Evolutionary conservation across 352 stramenopile species (phyloP).

Genomic region (Phytophthora quininea): DNA sequence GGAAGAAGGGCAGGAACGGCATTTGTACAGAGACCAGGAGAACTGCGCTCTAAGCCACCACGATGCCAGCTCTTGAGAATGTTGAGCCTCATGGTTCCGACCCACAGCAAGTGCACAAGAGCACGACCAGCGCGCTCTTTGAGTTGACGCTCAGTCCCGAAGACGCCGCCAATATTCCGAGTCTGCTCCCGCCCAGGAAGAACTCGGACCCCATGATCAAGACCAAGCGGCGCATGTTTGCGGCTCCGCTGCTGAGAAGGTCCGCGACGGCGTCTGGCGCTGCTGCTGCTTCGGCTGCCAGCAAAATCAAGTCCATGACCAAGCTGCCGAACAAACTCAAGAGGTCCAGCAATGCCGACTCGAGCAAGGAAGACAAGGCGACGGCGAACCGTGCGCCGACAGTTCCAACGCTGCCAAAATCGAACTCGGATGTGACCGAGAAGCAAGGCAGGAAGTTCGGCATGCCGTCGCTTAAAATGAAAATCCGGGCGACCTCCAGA

Average conservation of each 20-base stretch:
- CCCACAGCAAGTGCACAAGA: not conserved
- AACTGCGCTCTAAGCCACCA: not conserved
- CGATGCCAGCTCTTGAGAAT: constrained; percentile 1
- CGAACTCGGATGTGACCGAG: constrained; percentile 30
- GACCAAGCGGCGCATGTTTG: constrained; percentile 48
- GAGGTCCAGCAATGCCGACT: constrained; percentile 10
- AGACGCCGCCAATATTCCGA: constrained; percentile 9
- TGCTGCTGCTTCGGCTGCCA: constrained; percentile 35
- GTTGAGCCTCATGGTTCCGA: constrained; percentile 1
- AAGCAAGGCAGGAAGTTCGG: constrained; percentile 25
- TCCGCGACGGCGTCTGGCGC: constrained; percentile 46
- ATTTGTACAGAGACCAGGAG: constrained; percentile 34
- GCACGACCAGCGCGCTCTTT: constrained; percentile 9
- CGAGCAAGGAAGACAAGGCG: constrained; percentile 12
- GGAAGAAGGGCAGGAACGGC: constrained; percentile 42
- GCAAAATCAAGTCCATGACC: constrained; percentile 41
- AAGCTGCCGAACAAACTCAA: constrained; percentile 38
- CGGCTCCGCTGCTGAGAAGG: constrained; percentile 36
- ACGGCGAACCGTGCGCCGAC: constrained; percentile 5
- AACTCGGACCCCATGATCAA: constrained; percentile 24
- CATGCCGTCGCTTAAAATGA: constrained; percentile 36
- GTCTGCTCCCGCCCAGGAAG: not conserved
- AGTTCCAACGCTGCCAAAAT: constrained; percentile 19
- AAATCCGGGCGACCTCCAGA: constrained; percentile 26
- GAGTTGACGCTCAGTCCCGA: constrained; percentile 21